Base-by-base conservation (phyloP, 2,329 filamentous ascomycete species). In the Colletotrichum acutatum region DNA sequence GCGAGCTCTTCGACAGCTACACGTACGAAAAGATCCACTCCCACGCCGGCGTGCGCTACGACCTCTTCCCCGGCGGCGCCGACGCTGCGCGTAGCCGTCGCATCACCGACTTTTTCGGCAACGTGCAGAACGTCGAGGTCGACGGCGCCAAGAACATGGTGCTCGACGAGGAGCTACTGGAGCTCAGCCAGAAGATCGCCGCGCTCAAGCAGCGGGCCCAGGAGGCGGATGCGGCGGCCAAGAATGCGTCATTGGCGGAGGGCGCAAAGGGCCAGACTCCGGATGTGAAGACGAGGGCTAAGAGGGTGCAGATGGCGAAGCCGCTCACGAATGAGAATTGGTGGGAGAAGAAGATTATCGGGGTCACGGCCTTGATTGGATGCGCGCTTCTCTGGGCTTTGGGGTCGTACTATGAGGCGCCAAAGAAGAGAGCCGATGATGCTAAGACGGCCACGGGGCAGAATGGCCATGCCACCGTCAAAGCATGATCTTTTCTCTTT, bases 41-140 rank as follows among this genome's bases (percentile, higher is more conserved):
- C 2, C 90, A 96, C 76, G 95, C 97, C 0, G 97, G 97, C 46
- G 91, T 99, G 24, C 90, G 97, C 71, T 98, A 97, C 87, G 97
- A 99, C 81, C 85, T 99, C n/a, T 98, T 99, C 82, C 91, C 89
- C 0, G 96, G 95, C 12, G 95, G 95, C 7, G 93, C 95, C 77
- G 86, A 91, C 8, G 92, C 89, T 11, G 96, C 94, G 0, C 89
- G 95, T 66, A 90, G 93, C 77, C 91, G 95, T 54, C 88, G 97
- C 34, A 91, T 99, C 53, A 97, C 97, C 78, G 97, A 99, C 81
- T 99, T 99, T 84, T 98, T 99, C 76, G 97, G 97, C 28, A 99
- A 98, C 80, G 95, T 98, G 16, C 97, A 99, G 82, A 97, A 96
- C 77, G 95, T 99, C 4, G 97, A 98, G 83, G 91, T 98, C 4